Evolutionary conservation across 371 early-diverging fungal species (phyloP), one percentile per base, ranked within the genome.

Genomic region (Fennellomyces sp.): DNA sequence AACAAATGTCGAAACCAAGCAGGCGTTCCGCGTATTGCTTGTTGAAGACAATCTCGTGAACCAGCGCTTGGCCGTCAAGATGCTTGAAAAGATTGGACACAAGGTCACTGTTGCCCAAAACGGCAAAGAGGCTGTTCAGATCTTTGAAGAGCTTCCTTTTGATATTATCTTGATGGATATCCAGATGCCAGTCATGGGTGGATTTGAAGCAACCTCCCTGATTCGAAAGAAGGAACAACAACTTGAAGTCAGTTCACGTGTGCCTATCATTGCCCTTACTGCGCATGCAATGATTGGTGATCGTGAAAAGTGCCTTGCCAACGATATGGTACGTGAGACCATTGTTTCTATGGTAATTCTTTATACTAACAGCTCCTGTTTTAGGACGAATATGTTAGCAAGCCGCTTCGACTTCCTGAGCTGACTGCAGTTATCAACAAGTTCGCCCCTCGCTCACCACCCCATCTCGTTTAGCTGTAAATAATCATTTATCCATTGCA

Each of bases 1-100:
- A 3, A 73, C 70, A 19, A 84, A 87, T 58, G 68, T 85, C 8
- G 64, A 70, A 50, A 73, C 69, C 50, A 76, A 72, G 23, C 69
- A 72, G 5, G 83, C 87, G 7, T 64, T 90, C 51, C 75, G 85
- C 28, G 89, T 94, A 56, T 64, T 94, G 28, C 66, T 94, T 15
- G 92, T 90, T 5, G 94, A 92, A 66, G 94, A 92, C 58, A 92
- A 94, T 53, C 75, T 87, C 49, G 90, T 94, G 33, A 94, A 94
- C 68, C 92, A 91, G 58, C 89, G 86, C 66, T 67, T 94, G 53
- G 91, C 90, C 0, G 82, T 91, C 15, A 81, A 87, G 12, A 87
- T 91, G 26, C 68, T 94, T 55, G 88, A 90, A 63, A 88, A 88
- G 77, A 84, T 88, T 65, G 88, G 88, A 17, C 89, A 90, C 72